Base-by-base conservation (phyloP, 139 green algal species). In the Chlamydomonas incerta region DNA sequence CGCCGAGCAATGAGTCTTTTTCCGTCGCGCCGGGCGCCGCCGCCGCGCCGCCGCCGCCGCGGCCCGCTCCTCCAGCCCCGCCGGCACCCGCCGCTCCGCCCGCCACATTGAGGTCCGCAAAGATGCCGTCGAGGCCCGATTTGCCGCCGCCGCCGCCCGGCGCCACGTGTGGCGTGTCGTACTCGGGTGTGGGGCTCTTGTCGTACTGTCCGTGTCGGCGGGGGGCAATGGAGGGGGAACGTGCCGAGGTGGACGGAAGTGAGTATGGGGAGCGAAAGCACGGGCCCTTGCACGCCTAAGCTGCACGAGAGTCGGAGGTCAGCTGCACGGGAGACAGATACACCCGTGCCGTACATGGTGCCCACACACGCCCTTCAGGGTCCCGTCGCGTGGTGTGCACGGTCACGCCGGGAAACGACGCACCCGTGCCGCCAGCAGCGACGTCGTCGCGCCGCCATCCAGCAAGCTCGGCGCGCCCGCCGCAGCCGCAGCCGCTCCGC, bases 101-200 rank as follows among this genome's bases (percentile, higher is more conserved):
- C 24, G 26, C 63, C 20, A 24, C 55, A 62, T 62, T 21, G 37
- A 85, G 47, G 34, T 67, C 68, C 11, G 80, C 66, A 13, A 85
- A 85, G 80, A 85, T 85, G 67, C 68, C 52, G 46, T 85, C 80
- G 9, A 85, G 80, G 18, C 76, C 76, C 18, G 41, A 31, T 41
- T 50, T 74, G 41, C 37, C 31, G 21, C 29, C n/a, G 33, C 29
- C 46, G 20, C 28, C 35, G 1, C 13, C 50, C 72, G 50, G 6
- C 50, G 17, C 13, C 17, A 10, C 50, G 41, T 31, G 13, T 14
- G 5, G 26, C 31, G 58, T 35, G 33, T 57, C 75, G 62, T 63
- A 63, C 58, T 83, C 75, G 10, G 1, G 10, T 0, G 35, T 46
- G 37, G 75, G 75, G 75, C 75, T 83, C 62, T 73, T 83, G 75